Conservation (phyloP, 2,329 filamentous ascomycete species). For the Ciborinia camelliae region DNA sequence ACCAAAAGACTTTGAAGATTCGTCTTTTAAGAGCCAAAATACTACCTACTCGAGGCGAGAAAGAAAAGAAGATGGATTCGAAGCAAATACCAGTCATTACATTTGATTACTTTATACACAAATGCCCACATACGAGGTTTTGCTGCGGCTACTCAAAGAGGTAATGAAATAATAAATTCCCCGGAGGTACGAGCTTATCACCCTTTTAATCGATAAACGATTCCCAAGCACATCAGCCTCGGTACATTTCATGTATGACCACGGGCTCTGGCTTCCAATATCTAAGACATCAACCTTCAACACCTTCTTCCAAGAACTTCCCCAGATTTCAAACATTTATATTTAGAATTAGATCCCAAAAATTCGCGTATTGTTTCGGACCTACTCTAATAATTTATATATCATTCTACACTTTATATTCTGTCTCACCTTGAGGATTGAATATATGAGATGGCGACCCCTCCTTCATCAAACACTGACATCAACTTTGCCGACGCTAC, state of each 20-base stretch:
- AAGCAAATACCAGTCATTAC: no score
- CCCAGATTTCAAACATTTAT: neutral
- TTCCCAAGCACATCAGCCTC: neutral
- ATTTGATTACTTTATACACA: neutral
- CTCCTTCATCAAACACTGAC: constrained; percentile 1
- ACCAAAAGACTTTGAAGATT: neutral
- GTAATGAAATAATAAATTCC: neutral
- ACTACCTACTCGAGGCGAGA: no score
- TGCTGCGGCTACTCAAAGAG: no score
- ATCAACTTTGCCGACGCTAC: constrained; percentile 42
- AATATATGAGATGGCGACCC: constrained; percentile 5
- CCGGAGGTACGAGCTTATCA: neutral
- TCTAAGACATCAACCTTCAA: neutral
- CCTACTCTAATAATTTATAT: neutral
- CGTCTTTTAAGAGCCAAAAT: no score
- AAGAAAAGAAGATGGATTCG: neutral
- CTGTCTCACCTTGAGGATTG: neutral
- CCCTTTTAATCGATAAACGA: constrained; percentile 6
- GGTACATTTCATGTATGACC: neutral
- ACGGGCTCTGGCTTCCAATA: neutral
- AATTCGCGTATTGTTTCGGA: neutral
- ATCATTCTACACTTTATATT: neutral
- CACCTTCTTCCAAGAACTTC: neutral
- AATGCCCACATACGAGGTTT: neutral
- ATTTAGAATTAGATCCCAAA: neutral